A percentile compares a stretch with the other conserved stretches of the same genome.
Evolutionary conservation across 257 asterid species (phyloP).

Genomic region (Thymus mandschuricus): DNA sequence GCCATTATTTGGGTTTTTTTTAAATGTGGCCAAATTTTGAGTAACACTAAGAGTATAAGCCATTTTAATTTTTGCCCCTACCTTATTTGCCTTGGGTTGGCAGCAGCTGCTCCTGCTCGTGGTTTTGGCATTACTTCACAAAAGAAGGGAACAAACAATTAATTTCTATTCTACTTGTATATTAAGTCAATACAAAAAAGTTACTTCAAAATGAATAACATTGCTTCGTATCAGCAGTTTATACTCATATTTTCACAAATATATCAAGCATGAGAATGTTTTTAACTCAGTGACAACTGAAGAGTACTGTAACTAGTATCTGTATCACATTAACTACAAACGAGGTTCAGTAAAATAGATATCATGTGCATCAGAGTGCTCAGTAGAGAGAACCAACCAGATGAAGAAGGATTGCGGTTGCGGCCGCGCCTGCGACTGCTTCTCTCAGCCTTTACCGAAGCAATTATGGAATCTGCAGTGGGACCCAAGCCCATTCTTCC

Average conservation of each 20-base stretch:
- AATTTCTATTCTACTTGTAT: conserved; percentile 22
- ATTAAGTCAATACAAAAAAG: conserved; percentile 4
- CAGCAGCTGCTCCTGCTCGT: conserved; percentile 38
- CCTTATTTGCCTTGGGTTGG: conserved; percentile 64
- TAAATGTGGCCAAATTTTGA: too few species aligned
- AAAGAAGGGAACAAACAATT: conserved; percentile 29
- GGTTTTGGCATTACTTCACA: conserved; percentile 53
- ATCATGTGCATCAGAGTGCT: conserved; percentile 3
- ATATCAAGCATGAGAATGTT: conserved; percentile 16
- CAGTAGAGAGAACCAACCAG: conserved; percentile 62
- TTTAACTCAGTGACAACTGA: conserved; percentile 14
- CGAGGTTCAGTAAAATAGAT: conserved; percentile 13
- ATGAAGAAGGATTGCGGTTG: conserved; percentile 44
- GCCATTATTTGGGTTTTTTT: too few species aligned
- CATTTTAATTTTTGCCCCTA: conserved; percentile 29
- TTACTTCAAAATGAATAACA: not conserved
- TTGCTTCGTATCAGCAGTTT: not conserved
- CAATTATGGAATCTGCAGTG: conserved; percentile 81
- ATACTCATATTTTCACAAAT: conserved; percentile 14
- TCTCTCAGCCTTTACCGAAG: conserved; percentile 81
- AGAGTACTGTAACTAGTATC: conserved; percentile 16
- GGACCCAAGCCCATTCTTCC: conserved; percentile 97
- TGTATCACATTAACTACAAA: conserved; percentile 26
- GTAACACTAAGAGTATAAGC: too few species aligned
- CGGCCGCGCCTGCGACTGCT: conserved; percentile 65